A percentile compares a stretch with the other conserved stretches of the same genome.
These are phyloP conservation scores for Candida palmyrensis DNA, from an alignment of 805 yeast genomes.

Conservation along the genomic window DNA sequence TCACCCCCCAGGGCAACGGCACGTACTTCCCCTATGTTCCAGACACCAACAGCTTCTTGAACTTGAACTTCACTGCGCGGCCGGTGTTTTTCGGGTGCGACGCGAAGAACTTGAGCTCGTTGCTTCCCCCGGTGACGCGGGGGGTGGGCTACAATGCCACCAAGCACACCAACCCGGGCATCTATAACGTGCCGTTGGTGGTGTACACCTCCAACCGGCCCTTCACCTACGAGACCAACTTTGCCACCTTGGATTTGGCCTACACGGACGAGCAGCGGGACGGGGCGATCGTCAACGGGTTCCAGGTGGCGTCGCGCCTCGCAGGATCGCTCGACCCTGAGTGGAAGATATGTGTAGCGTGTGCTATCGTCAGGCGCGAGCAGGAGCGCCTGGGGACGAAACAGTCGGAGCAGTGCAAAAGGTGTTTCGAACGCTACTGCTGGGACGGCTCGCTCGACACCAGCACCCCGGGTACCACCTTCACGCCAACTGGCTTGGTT, in stretches of 20 bases:
- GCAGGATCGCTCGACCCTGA: slow-evolving; percentile 64
- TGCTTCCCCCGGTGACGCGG: slow-evolving; percentile 22
- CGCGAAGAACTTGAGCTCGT: slow-evolving; percentile 53
- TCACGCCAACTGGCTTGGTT: slow-evolving; percentile 23
- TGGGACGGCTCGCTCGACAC: slow-evolving; percentile 50
- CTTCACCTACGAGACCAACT: slow-evolving; percentile 59
- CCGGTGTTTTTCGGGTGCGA: slow-evolving; percentile 87
- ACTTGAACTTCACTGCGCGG: slow-evolving; percentile 52
- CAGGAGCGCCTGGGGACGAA: slow-evolving; percentile 61
- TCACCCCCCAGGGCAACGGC: slow-evolving; percentile 43
- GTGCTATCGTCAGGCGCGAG: slow-evolving; percentile 76
- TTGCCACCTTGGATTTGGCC: slow-evolving; percentile 64
- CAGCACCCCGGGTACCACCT: slow-evolving; percentile 17
- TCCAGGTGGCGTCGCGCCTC: slow-evolving; percentile 59
- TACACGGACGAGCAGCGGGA: slow-evolving; percentile 54
- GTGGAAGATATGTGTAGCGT: slow-evolving; percentile 74
- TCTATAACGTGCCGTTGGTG: slow-evolving; percentile 55
- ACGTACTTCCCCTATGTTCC: slow-evolving; percentile 81
- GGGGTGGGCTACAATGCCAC: slow-evolving; percentile 20
- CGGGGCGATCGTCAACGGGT: slow-evolving; percentile 67
- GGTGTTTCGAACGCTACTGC: slow-evolving; percentile 70
- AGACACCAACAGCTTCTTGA: slow-evolving; percentile 55
- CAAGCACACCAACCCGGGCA: no score
- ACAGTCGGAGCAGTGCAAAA: slow-evolving; percentile 62
- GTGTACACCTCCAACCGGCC: slow-evolving; percentile 73